phyloP scores from a whole-genome alignment of 345 rosid genomes.

The Aurinia saxatilis region DNA sequence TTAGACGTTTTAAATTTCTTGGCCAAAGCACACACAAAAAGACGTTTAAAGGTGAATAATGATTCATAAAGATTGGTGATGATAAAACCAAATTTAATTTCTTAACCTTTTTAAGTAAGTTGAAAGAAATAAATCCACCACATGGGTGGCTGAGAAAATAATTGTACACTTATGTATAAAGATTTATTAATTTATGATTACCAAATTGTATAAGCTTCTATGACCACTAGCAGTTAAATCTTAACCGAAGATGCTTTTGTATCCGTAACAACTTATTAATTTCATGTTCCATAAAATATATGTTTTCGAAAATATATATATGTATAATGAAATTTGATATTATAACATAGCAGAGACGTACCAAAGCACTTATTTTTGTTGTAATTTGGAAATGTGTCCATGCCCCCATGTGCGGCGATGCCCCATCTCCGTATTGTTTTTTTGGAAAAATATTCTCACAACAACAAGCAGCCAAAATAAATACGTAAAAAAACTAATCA shows the following conservation, averaged over 20 bases:
- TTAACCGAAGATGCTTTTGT: constrained; percentile 24
- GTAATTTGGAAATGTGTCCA: constrained; percentile 26
- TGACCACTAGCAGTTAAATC: constrained; percentile 21
- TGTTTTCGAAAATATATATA: neutral
- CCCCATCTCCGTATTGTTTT: constrained; percentile 13
- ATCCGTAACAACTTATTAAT: neutral
- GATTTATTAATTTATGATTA: neutral
- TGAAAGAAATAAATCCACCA: constrained; percentile 12
- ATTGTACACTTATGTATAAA: too few relatives aligned
- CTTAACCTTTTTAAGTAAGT: neutral
- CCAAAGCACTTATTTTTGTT: constrained; percentile 18
- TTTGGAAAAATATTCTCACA: constrained; percentile 12
- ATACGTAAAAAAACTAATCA: constrained; percentile 8
- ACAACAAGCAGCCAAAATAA: constrained; percentile 23
- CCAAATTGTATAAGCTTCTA: neutral
- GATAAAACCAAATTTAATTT: neutral
- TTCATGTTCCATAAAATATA: neutral
- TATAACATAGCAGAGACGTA: neutral
- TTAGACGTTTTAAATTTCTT: too few relatives aligned
- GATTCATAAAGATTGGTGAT: neutral
- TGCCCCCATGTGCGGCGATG: constrained; percentile 31
- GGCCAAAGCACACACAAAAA: too few relatives aligned
- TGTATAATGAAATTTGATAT: neutral
- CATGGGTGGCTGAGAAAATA: constrained; percentile 4
- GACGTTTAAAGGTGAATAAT: neutral